Evolutionary conservation across 805 yeast genomes (phyloP).

Genomic region (Wickerhamiella dianesei): DNA sequence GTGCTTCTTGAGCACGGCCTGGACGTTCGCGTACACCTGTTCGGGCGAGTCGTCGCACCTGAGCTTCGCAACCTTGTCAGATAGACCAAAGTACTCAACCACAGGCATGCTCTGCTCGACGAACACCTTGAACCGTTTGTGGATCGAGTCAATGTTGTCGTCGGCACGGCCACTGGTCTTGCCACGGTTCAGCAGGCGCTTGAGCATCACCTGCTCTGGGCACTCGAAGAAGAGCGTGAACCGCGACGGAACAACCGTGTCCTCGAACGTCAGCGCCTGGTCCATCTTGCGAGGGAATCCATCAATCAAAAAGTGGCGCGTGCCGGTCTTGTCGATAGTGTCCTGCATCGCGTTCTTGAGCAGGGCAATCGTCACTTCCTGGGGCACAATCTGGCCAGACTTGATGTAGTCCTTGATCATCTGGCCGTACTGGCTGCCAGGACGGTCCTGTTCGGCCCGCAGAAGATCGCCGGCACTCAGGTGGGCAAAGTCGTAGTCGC

Average conservation of each 20-base stretch:
- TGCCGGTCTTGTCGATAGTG: constrained; percentile 32
- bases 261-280: constrained; percentile 89
- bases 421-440: constrained; percentile 72
- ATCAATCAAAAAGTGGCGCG: constrained; percentile 61
- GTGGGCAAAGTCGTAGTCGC: constrained; percentile 71
- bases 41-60: constrained; percentile 73
- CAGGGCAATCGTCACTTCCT: constrained; percentile 72
- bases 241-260: constrained; percentile 33
- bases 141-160: constrained; percentile 83
- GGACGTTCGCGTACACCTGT: constrained; percentile 56
- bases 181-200: constrained; percentile 77
- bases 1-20: constrained; percentile 42
- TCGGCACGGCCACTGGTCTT: constrained; percentile 90
- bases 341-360: constrained; percentile 65
- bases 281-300: constrained; percentile 99
- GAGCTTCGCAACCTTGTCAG: constrained; percentile 62
- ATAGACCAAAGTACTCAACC: constrained; percentile 62
- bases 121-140: constrained; percentile 77
- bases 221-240: constrained; percentile 37
- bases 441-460: constrained; percentile 79
- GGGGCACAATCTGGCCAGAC: constrained; percentile 89
- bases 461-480: constrained; percentile 92
- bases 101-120: constrained; percentile 89
- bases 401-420: constrained; percentile 71
- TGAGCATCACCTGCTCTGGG: constrained; percentile 69